Evolutionary conservation across 441 rosid genomes (phyloP).

Genomic region (Arabidopsis lyrata): DNA sequence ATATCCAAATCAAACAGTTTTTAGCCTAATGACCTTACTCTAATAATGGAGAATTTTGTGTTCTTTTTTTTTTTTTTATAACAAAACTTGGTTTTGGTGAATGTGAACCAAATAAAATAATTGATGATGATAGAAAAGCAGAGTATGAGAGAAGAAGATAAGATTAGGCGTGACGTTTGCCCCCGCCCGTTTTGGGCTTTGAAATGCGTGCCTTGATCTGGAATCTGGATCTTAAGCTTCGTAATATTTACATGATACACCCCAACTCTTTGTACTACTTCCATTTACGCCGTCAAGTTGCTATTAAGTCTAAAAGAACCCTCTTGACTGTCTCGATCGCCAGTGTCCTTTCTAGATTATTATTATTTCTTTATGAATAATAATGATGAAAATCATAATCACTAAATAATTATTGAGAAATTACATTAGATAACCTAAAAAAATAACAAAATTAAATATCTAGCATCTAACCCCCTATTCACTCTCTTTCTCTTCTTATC

Average conservation of each 20-base stretch:
- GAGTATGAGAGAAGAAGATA: constrained; percentile 27
- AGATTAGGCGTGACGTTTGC: constrained; percentile 41
- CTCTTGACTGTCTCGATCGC: not conserved
- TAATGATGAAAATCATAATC: too few relatives aligned
- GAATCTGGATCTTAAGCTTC: not conserved
- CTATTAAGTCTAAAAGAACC: not conserved
- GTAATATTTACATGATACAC: not conserved
- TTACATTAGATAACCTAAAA: too few relatives aligned
- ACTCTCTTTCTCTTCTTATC: too few relatives aligned
- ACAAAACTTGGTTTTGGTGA: not conserved
- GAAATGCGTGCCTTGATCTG: constrained; percentile 43
- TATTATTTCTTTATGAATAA: too few relatives aligned
- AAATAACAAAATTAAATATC: too few relatives aligned
- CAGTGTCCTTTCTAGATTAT: not conserved
- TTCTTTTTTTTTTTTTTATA: not conserved
- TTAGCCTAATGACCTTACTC: constrained; percentile 2
- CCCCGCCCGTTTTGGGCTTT: constrained; percentile 41
- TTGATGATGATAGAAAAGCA: not conserved
- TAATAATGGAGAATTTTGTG: not conserved
- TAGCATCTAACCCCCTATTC: too few relatives aligned
- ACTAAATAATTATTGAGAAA: too few relatives aligned
- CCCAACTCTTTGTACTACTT: not conserved
- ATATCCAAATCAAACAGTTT: constrained; percentile 2
- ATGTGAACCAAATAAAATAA: not conserved
- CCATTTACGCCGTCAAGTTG: not conserved